Base-by-base conservation (phyloP, 306 rosid genomes). In the Trichosanthes truncata region DNA sequence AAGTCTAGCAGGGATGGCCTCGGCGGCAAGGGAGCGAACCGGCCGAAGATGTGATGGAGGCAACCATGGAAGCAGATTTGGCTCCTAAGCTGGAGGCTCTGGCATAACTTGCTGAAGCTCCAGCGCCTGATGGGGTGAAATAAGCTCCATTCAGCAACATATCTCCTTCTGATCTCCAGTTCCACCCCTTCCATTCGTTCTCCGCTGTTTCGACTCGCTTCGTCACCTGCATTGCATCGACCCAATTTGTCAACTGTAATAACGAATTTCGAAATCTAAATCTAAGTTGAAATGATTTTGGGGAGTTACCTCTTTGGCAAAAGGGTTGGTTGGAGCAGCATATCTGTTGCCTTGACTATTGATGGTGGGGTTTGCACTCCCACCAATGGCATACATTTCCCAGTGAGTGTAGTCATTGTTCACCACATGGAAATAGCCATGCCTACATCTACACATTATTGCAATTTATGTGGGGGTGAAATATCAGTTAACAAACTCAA, bases 381-480 rank as follows among this genome's bases (percentile, higher is more conserved):
- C 99, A 79, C 99, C 99, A 85, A 96, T 96, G 55, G 99, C 99
- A 82, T 96, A 96, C 99, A 96, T 96, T 79, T 96, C 99, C 99
- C 99, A 96, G 79, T 96, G 99, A 76, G 99, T 96, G 87, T 96
- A 96, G 87, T 96, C 99, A 79, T 96, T 96, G 94, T 96, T 96
- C 93, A 96, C 99, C 83, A 96, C 99, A 83, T 96, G 99, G 88
- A 96, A 96, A 80, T 96, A 96, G 25, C 99, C 99, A 51, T 96
- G 99, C 79, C 99, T 89, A 84, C 99, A 96, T 88, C 99, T 95
- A 95, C 83, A 89, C 85, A 87, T 66, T 78, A 60, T 79, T 62
- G 23, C 11, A 57, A 59, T 20, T 60, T 75, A 48, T 29, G 25
- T 35, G 26, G 29, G 29, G 55, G 43, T 78, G 29, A 36, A 18